Evolutionary conservation across 129 eudicot species (phyloP).

Genomic region (Cynara cardunculus): DNA sequence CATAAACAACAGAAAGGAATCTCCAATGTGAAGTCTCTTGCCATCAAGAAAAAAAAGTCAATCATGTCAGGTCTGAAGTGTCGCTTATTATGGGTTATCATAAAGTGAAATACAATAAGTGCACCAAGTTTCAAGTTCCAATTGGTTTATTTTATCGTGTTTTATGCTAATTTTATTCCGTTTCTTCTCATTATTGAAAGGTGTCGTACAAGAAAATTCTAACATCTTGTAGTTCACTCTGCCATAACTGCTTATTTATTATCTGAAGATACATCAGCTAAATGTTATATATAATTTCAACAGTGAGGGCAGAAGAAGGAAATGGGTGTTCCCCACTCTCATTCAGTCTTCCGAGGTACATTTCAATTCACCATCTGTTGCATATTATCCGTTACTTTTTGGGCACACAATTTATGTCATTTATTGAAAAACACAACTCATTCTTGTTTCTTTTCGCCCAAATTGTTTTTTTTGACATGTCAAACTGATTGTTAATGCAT

Average conservation of each 20-base stretch:
- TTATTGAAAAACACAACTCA: background rate
- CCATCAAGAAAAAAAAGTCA: background rate
- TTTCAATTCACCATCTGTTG: conserved; percentile 1
- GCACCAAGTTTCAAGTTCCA: background rate
- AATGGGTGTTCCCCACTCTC: conserved; percentile 92
- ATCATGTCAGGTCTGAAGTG: background rate
- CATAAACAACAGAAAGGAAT: background rate
- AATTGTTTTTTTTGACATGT: background rate
- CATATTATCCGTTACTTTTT: background rate
- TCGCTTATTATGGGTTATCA: background rate
- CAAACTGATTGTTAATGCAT: background rate
- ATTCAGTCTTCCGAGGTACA: conserved; percentile 57
- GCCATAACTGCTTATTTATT: background rate
- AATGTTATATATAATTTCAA: conserved; percentile 1
- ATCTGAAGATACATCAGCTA: conserved; percentile 5
- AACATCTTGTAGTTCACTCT: background rate
- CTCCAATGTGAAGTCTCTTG: background rate
- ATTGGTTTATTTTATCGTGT: background rate
- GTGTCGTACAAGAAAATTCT: background rate
- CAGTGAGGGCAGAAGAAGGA: conserved; percentile 97
- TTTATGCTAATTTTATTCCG: background rate
- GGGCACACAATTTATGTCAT: background rate
- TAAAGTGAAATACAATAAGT: background rate
- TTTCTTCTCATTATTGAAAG: background rate
- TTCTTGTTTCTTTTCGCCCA: background rate